phyloP scores from a whole-genome alignment of 306 rosid species.

The Malus asiatica region DNA sequence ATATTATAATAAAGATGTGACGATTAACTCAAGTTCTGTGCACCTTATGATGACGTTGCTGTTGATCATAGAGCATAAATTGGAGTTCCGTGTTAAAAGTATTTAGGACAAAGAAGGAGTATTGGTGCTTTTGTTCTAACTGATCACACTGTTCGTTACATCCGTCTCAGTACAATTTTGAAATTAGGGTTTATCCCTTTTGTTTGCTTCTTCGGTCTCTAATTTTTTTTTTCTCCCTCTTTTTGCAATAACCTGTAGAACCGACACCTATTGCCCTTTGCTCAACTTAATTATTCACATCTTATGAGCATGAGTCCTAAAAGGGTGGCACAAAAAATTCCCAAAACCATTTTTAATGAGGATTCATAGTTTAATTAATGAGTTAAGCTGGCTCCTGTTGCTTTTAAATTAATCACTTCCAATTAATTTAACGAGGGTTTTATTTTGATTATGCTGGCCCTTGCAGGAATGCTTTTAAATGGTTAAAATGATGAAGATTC shows the following conservation, averaged over 20 bases:
- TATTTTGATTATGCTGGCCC: slow-evolving; percentile 22
- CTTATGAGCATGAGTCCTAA: not conserved
- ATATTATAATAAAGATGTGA: not conserved
- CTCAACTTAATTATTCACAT: not conserved
- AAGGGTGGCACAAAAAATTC: not conserved
- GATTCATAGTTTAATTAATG: not conserved
- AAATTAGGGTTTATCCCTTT: not conserved
- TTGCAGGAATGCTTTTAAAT: slow-evolving; percentile 14
- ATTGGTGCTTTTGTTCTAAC: too few relatives aligned
- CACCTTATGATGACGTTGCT: not conserved
- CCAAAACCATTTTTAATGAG: not conserved
- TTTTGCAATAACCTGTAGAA: not conserved
- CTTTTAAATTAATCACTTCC: not conserved
- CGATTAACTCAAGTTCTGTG: not conserved
- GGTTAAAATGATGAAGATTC: slow-evolving; percentile 43
- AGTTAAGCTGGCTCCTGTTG: not conserved
- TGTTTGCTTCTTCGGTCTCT: not conserved
- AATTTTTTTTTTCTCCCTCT: too few relatives aligned
- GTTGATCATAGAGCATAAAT: not conserved
- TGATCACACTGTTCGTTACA: too few relatives aligned
- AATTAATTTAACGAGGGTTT: not conserved
- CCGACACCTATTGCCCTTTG: not conserved
- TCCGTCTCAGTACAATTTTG: not conserved
- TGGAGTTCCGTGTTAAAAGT: not conserved
- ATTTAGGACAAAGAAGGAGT: too few relatives aligned